phyloP scores from a whole-genome alignment of 139 green algal genomes.

The Chlamydomonas applanata region DNA sequence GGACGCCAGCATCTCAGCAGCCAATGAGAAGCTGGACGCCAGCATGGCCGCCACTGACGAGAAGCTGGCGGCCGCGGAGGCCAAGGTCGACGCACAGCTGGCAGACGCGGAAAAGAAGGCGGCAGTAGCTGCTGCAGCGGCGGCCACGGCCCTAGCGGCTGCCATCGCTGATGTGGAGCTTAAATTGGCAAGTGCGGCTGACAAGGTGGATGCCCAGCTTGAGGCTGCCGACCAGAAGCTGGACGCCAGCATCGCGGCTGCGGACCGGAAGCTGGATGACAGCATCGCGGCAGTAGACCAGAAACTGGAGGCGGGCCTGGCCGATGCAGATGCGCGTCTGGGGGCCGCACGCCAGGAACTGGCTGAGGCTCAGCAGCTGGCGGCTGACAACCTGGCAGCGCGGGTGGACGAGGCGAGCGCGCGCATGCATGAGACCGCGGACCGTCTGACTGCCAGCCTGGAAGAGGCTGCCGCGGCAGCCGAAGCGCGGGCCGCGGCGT shows the following conservation, averaged over 20 bases:
- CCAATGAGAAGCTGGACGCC: conserved; percentile 11
- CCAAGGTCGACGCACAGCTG: not conserved
- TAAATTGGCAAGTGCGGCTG: not conserved
- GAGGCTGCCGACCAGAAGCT: not conserved
- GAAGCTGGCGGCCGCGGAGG: not conserved
- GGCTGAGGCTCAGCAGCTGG: no score
- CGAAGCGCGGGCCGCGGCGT: not conserved
- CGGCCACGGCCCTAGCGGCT: not conserved
- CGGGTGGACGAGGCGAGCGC: no score
- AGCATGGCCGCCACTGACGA: not conserved
- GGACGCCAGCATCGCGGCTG: not conserved
- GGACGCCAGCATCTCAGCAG: not conserved
- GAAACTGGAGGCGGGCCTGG: not conserved
- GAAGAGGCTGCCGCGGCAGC: not conserved
- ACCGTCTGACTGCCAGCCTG: no score
- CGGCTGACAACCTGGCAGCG: no score
- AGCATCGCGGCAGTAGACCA: not conserved
- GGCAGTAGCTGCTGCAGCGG: not conserved
- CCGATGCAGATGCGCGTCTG: not conserved
- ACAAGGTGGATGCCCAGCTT: not conserved
- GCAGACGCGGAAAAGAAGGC: not conserved
- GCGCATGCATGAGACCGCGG: no score
- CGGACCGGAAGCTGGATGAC: not conserved
- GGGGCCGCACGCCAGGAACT: not conserved
- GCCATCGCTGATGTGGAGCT: not conserved